Base-by-base conservation (phyloP, 2,329 filamentous ascomycete species). In the Penicillium sp. region DNA sequence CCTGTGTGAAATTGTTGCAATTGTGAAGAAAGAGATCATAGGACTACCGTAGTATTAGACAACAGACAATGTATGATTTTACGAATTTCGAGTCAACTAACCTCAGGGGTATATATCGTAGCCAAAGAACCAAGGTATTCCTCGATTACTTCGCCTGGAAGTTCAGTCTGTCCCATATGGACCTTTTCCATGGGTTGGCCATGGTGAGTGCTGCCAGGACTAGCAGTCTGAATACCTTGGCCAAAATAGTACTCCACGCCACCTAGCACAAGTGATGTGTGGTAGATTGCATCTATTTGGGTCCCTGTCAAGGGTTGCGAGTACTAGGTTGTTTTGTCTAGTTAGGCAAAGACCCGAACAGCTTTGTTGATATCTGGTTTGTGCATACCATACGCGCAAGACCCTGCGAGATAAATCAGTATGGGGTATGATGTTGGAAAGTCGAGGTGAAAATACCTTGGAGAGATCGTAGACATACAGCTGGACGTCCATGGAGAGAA, bases 1-100 rank as follows among this genome's bases (percentile, higher is more conserved):
- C 92, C 68, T 97, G 93, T 3, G 90, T 91, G 74, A 97, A 99
- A 73, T 97, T 97, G 77, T 97, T 99, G 79, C 93, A 97, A 71
- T 99, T 99, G 74, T 97, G 92, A 24, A 84, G 65, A 77, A 90
- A 96, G 5, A 97, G 78, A 68, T 97, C 91, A 68, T 97, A 97
- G 1, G 90, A 89, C 84, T 91, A 60, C 16, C 8, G n/a, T 23
- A 5, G 8, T 48, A 44, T 63, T 54, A 59, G 52, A 21, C 5
- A 9, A 18, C 3, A 9, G 18, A 37, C 16, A 4, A 19, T 37
- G n/a, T 34, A 16, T 10, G 3, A 23, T 3, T 34, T 5, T 28
- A 28, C 9, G 11, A 26, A 42, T 9, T 16, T 8, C 6, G 10
- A 3, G 14, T 33, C n/a, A 16, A 54, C 69, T 13, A 66, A 88